Base-by-base conservation (phyloP, 2,329 filamentous ascomycete genomes). In the Aspergillus ochraceoroseus region DNA sequence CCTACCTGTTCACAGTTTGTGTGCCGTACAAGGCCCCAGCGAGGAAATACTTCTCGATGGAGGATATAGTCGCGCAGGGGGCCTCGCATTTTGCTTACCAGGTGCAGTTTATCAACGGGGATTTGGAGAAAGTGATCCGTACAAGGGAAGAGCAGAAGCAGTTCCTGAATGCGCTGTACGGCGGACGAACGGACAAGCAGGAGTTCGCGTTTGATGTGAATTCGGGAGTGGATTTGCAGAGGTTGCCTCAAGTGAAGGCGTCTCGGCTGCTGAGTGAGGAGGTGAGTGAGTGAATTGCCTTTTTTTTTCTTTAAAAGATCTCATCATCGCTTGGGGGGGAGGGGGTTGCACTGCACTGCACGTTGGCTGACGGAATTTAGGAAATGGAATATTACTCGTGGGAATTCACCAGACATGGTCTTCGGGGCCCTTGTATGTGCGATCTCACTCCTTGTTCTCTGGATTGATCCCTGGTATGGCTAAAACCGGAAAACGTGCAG, bases 71-170 rank as follows among this genome's bases (percentile, higher is more conserved):
- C 30, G 70, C 70, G 51, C 57, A 71, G 39, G 56, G 61, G 13
- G 53, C 85, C 27, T 80, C 82, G 29, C 83, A 85, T 56, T 90
- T 94, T 58, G 73, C 67, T 9, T 98, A 98, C 65, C 90, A 95
- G 71, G 61, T 92, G 31, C 87, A 94, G 51, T 76, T 95, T 36
- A 76, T 74, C 1, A 80, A 81, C 13, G 78, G 79, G 0, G 79
- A 83, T 11, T 68, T 87, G 6, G 79, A 90, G 56, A 64, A 66
- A 36, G 62, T 62, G 9, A 67, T 82, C 32, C 71, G 74, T 15
- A 77, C 76, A 20, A 72, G 75, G 54, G 74, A 76, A 33, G 75
- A 77, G 41, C 75, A 94, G 37, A 73, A 79, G 33, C 75, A 80
- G 52, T 85, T 94, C 56, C 63, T 96, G 50, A 77, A 74, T 47